Evolutionary conservation across 164 flowering plant species (phyloP).

Genomic region (Euptelea pleiosperma): DNA sequence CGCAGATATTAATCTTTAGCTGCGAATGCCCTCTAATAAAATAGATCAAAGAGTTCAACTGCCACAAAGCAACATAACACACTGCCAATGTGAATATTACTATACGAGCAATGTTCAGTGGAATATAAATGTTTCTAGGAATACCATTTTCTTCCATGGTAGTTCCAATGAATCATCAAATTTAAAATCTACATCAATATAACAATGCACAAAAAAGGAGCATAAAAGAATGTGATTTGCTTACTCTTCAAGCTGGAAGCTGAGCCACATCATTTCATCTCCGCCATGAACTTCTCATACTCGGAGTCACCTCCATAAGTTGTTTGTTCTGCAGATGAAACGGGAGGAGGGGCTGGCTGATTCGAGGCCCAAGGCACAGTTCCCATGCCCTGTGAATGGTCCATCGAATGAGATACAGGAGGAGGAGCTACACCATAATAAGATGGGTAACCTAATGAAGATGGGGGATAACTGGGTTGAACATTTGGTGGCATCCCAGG

Average conservation of each 20-base stretch:
- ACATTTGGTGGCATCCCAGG: conserved; percentile 44
- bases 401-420: conserved; percentile 42
- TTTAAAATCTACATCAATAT: neutral
- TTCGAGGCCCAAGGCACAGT: conserved; percentile 73
- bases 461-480: conserved; percentile 46
- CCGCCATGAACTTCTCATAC: conserved; percentile 91
- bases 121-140: too few relatives aligned
- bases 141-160: neutral
- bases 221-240: conserved; percentile 11
- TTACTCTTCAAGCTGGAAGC: conserved; percentile 27
- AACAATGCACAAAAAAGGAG: conserved; percentile 11
- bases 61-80: too few relatives aligned
- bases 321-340: conserved; percentile 50
- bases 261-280: conserved; percentile 60
- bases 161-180: neutral
- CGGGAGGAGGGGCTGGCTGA: conserved; percentile 50
- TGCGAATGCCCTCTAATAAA: conserved; percentile 8
- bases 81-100: too few relatives aligned
- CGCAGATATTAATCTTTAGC: neutral
- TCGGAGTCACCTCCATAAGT: conserved; percentile 60
- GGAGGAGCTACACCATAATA: conserved; percentile 53
- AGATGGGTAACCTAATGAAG: conserved; percentile 52
- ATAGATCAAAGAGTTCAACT: conserved; percentile 3
- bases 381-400: conserved; percentile 43
- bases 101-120: too few relatives aligned